Evolutionary conservation across 768 basidiomycete species (phyloP), one percentile per base, ranked within the genome.

Genomic region (Coprinellus micaceus): DNA sequence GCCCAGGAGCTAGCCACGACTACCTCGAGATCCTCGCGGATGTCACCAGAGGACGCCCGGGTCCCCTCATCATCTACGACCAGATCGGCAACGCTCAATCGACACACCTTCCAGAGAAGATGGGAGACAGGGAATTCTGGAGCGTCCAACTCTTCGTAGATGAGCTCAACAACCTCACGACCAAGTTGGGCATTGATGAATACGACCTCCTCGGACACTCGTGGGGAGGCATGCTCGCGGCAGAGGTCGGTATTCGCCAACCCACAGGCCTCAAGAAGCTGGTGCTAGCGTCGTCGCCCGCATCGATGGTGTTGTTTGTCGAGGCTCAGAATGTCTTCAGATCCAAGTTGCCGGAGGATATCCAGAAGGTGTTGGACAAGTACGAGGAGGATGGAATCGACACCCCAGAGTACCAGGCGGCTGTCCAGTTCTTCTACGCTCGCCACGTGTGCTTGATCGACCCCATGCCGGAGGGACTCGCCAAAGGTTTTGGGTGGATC

Each of bases 81-180:
- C 83, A 84, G 61, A 56, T 85, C 44, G 83, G 82, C 7, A 74
- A 67, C 54, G 82, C 81, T n/a, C 66, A 67, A 24, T 84, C 82
- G 12, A 82, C 81, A 9, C 81, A 82, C 59, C 69, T 83, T 19
- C 76, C 65, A 9, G 78, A 82, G 58, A 82, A 79, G 60, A 70
- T 63, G 5, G 53, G 48, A 5, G 61, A 60, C 17, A 71, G 69
- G 13, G 71, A 76, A 12, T 84, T 85, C 68, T 83, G 81, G 81
- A 80, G 71, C 17, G 63, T 69, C 26, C 64, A 75, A 52, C 70
- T 84, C 4, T 83, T 82, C 69, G 66, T 80, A 59, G 71, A 78
- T 57, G 79, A 85, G 67, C 74, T 83, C 43, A 66, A 77, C 53
- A 75, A 72, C 63, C 66, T 83, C 9, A 59, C 84, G 44, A 29